Conservation (phyloP, 768 basidiomycete genomes). For the Leucocoprinus birnbaumii region DNA sequence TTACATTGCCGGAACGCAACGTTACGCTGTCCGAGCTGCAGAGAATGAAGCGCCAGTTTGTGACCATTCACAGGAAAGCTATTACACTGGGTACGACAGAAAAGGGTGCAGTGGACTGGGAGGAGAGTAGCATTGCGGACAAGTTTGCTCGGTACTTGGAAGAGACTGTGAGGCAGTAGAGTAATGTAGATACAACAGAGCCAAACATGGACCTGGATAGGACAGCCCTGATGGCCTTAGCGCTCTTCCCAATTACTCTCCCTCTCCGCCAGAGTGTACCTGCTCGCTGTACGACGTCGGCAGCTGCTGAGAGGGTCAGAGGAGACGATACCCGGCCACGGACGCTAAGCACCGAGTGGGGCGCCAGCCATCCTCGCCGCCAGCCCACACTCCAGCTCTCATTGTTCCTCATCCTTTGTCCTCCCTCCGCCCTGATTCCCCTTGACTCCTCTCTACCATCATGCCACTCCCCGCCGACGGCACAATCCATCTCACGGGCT, state of each 20-base stretch:
- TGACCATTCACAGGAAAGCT: slow-evolving; percentile 85
- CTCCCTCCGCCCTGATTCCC: slow-evolving; percentile 4
- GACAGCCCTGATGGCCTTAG: not conserved
- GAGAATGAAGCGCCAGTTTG: slow-evolving; percentile 88
- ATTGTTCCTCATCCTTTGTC: not conserved
- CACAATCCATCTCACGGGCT: slow-evolving; percentile 56
- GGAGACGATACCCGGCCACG: not conserved
- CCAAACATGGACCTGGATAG: slow-evolving; percentile 8
- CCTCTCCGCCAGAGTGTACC: not conserved
- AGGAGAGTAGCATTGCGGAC: slow-evolving; percentile 60
- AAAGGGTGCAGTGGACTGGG: slow-evolving; percentile 75
- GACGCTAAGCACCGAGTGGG: slow-evolving; percentile 7
- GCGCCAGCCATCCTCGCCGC: not conserved
- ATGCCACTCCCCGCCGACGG: slow-evolving; percentile 68
- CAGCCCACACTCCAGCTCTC: not conserved
- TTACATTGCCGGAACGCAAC: slow-evolving; percentile 66
- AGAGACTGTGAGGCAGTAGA: slow-evolving; percentile 54
- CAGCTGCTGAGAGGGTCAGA: not conserved
- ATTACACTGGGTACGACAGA: slow-evolving; percentile 81
- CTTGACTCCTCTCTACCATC: slow-evolving; percentile 12
- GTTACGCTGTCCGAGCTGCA: slow-evolving; percentile 87
- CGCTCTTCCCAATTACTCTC: not conserved
- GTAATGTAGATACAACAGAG: slow-evolving; percentile 2
- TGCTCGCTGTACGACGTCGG: too few relatives aligned
- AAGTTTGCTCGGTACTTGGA: slow-evolving; percentile 75